These are phyloP conservation scores for Huntiella savannae DNA, from an alignment of 2,329 filamentous ascomycete genomes.

Conservation along the genomic window DNA sequence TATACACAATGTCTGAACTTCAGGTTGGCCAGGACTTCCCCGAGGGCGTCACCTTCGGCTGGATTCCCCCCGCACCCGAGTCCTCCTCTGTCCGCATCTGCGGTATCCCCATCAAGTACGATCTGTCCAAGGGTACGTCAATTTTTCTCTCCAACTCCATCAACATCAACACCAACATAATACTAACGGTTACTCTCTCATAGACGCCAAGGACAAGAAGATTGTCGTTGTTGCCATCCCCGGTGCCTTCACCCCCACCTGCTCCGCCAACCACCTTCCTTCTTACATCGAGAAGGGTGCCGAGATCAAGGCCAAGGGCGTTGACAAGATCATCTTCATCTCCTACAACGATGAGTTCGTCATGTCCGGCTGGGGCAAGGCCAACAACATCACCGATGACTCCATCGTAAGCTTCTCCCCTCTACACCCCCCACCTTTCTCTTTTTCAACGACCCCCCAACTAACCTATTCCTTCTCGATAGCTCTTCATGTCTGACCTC, in stretches of 20 bases:
- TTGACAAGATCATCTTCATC: conserved; percentile 65
- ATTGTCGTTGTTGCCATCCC: conserved; percentile 35
- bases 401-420: conserved; percentile 26
- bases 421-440: neutral
- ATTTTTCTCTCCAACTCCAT: neutral
- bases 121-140: conserved; percentile 51
- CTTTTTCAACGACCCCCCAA: neutral
- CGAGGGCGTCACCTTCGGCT: conserved; percentile 61
- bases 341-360: conserved; percentile 74
- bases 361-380: conserved; percentile 82
- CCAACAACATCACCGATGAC: conserved; percentile 58
- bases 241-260: conserved; percentile 73
- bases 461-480: conserved; percentile 2
- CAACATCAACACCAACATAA: neutral
- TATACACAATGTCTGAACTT: conserved; percentile 37
- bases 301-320: conserved; percentile 58
- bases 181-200: neutral
- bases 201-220: conserved; percentile 38
- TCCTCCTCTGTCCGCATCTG: conserved; percentile 51
- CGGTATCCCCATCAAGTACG: conserved; percentile 57
- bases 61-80: conserved; percentile 59
- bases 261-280: conserved; percentile 63
- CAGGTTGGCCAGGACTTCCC: conserved; percentile 74
- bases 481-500: conserved; percentile 59
- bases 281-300: conserved; percentile 57